These are phyloP conservation scores for Irpex rosettiformis DNA, from an alignment of 1,284 basidiomycete genomes.

Conservation along the genomic window DNA sequence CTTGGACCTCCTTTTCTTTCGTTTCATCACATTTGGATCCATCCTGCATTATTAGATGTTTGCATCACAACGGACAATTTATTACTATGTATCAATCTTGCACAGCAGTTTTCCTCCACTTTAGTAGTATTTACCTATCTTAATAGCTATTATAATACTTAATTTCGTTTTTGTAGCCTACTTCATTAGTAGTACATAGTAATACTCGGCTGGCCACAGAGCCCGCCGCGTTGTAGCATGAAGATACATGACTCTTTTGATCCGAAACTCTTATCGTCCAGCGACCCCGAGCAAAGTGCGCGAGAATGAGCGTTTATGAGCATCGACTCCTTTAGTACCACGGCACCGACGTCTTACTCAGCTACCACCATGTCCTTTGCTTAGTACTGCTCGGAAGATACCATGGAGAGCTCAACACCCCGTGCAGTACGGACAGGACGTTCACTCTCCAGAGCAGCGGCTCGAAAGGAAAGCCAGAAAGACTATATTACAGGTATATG, in stretches of 20 bases:
- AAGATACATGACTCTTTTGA: not conserved
- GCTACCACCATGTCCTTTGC: not conserved
- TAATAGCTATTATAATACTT: not conserved
- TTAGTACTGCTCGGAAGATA: not conserved
- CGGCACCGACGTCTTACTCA: not conserved
- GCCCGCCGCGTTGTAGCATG: not conserved
- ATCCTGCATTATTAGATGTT: slow-evolving; percentile 7
- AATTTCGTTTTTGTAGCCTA: not conserved
- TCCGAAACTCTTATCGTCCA: not conserved
- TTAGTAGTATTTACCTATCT: not conserved
- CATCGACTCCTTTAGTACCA: not conserved
- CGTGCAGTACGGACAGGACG: not conserved
- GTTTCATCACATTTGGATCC: not conserved
- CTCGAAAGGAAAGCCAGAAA: slow-evolving; percentile 20
- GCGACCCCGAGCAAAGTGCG: not conserved
- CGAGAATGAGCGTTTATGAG: slow-evolving; percentile 4
- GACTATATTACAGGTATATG: slow-evolving; percentile 71
- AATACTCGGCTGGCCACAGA: not conserved
- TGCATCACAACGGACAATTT: not conserved
- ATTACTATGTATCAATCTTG: not conserved
- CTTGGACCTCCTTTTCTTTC: not conserved
- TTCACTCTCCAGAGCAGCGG: not conserved
- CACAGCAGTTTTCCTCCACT: not conserved
- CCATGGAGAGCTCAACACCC: not conserved
- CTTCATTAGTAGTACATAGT: too few species aligned